A percentile compares a stretch with the other conserved stretches of the same genome.
Evolutionary conservation across 148 eudicot species (phyloP).

Genomic region (Rhododendron griersonianum): DNA sequence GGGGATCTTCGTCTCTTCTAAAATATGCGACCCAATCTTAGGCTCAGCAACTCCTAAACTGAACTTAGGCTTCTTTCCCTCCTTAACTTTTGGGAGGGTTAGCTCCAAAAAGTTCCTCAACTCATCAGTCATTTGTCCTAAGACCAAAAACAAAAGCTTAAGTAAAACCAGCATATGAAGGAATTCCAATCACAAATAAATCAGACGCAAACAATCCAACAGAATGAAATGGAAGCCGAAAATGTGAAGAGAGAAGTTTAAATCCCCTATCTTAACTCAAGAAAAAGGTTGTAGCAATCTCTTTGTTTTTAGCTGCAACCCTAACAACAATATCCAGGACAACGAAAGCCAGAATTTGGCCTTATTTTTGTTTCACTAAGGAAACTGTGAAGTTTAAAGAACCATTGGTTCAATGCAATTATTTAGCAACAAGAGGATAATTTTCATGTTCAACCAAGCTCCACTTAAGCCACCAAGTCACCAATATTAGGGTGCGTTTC

Average conservation of each 20-base stretch:
- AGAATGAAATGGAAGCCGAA: background rate
- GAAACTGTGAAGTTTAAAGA: background rate
- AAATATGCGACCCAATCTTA: slow-evolving; percentile 73
- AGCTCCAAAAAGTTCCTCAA: slow-evolving; percentile 71
- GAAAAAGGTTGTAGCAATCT: background rate
- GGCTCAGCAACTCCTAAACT: slow-evolving; percentile 83
- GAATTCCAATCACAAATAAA: background rate
- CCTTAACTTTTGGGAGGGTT: slow-evolving; percentile 62
- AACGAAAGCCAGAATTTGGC: background rate
- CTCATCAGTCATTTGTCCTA: slow-evolving; percentile 91
- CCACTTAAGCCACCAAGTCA: background rate
- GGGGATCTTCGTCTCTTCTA: slow-evolving; percentile 68
- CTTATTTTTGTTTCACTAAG: background rate
- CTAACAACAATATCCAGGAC: background rate
- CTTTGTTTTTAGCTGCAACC: background rate
- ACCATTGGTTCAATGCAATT: background rate
- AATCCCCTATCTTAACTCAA: background rate
- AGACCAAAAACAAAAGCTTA: background rate
- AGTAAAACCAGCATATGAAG: background rate
- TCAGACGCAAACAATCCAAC: background rate
- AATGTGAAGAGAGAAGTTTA: background rate
- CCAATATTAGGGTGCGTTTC: background rate
- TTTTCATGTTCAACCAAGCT: background rate
- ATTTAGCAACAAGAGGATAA: background rate
- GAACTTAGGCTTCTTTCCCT: slow-evolving; percentile 60